A percentile compares a stretch with the other conserved stretches of the same genome.
These are phyloP conservation scores for Closterium sp. DNA, from an alignment of 139 green algal species.

Conservation along the genomic window DNA sequence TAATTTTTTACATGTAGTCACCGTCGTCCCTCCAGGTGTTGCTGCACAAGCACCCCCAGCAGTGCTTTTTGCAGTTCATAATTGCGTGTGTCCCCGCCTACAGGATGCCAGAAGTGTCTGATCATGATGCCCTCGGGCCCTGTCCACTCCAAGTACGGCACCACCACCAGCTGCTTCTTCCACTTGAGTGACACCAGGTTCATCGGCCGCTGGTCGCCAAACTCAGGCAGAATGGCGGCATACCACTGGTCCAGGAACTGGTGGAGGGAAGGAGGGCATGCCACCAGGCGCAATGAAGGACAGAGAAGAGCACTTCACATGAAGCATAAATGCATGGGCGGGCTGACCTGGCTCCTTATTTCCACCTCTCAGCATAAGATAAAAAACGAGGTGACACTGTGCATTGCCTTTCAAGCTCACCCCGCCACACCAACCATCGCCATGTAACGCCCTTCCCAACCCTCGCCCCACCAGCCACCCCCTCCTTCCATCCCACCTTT, in stretches of 20 bases:
- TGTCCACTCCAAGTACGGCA: neutral
- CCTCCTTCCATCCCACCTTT: too few relatives aligned
- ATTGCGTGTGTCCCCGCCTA: neutral
- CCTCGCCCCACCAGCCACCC: too few relatives aligned
- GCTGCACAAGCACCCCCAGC: constrained; percentile 5
- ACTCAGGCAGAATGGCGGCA: neutral
- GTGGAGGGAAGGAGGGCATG: neutral
- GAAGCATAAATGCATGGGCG: too few relatives aligned
- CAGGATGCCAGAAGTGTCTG: neutral
- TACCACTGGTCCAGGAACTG: constrained; percentile 24
- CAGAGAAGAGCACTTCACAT: too few relatives aligned
- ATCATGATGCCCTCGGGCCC: neutral
- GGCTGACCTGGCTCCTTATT: too few relatives aligned
- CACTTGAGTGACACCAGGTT: constrained; percentile 1
- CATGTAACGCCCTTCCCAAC: too few relatives aligned
- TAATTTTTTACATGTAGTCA: too few relatives aligned
- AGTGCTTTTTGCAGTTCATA: neutral
- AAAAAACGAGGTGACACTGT: neutral
- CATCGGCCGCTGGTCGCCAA: neutral
- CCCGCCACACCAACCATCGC: too few relatives aligned
- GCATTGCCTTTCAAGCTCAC: too few relatives aligned
- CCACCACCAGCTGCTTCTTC: constrained; percentile 1
- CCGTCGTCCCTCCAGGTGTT: too few relatives aligned
- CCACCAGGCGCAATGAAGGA: too few relatives aligned
- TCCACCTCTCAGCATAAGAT: too few relatives aligned